These are phyloP conservation scores for Malassezia arunalokei DNA, from an alignment of 1,284 basidiomycete genomes.

Conservation along the genomic window DNA sequence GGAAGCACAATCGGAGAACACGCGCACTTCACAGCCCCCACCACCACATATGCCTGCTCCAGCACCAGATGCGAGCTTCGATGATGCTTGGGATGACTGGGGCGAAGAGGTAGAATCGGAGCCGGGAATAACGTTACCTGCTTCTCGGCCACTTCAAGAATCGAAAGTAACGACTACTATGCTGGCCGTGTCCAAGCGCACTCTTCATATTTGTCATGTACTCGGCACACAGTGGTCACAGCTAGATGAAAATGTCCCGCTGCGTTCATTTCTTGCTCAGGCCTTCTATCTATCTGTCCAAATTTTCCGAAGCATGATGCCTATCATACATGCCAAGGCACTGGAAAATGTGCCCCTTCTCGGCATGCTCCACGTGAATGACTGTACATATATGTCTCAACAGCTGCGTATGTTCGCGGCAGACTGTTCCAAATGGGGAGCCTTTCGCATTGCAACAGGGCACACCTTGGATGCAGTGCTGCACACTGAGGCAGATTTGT, in stretches of 20 bases:
- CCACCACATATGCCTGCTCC: not conserved
- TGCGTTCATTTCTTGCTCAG: not conserved
- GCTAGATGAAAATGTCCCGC: not conserved
- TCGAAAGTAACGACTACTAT: no score
- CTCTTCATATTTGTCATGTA: not conserved
- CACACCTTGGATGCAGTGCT: constrained; percentile 9
- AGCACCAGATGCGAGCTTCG: no score
- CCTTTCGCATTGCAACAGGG: not conserved
- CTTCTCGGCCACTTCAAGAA: not conserved
- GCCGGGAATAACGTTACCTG: not conserved
- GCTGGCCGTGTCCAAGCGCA: not conserved
- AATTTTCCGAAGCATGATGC: constrained; percentile 58
- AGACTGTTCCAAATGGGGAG: constrained; percentile 1
- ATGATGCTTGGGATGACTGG: no score
- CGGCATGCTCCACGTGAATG: constrained; percentile 72
- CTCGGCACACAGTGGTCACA: not conserved
- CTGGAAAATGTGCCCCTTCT: constrained; percentile 54
- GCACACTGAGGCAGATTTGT: constrained; percentile 19
- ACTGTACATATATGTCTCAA: constrained; percentile 59
- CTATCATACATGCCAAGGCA: constrained; percentile 55
- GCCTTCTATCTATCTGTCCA: not conserved
- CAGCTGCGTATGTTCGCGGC: constrained; percentile 11
- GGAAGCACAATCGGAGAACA: not conserved
- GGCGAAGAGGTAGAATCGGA: not conserved
- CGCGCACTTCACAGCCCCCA: not conserved